These are phyloP conservation scores for Fusarium torreyae DNA, from an alignment of 2,329 filamentous ascomycete species.

Conservation along the genomic window DNA sequence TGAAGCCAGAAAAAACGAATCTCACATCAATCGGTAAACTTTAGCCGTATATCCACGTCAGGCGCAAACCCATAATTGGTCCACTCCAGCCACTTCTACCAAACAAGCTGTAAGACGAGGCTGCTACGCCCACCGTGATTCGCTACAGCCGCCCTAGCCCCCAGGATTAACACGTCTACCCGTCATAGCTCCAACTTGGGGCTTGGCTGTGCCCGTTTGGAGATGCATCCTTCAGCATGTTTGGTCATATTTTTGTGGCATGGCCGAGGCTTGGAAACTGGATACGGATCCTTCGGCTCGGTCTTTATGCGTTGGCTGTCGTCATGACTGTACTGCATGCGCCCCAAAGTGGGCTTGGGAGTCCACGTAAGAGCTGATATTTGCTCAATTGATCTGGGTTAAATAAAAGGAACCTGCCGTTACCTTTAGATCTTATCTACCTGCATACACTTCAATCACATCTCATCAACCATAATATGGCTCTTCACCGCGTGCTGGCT, in stretches of 20 bases:
- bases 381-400: not conserved
- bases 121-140: not conserved
- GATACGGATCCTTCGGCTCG: conserved; percentile 10
- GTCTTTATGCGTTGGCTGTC: not conserved
- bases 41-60: not conserved
- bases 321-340: not conserved
- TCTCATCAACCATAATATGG: conserved; percentile 19
- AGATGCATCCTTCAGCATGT: not conserved
- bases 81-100: not conserved
- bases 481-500: conserved; percentile 24
- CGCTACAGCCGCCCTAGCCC: not conserved
- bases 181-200: not conserved
- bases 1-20: no score
- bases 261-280: conserved; percentile 8
- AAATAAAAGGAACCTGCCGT: not conserved
- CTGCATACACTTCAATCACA: not conserved
- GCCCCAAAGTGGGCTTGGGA: not conserved
- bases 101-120: not conserved
- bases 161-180: not conserved
- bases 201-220: not conserved
- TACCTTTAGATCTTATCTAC: not conserved
- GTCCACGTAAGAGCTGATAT: not conserved
- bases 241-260: not conserved
- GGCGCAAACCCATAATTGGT: not conserved
- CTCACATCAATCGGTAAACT: no score